Conservation (phyloP, 2,329 filamentous ascomycete genomes). For the Didymella arachidicola region DNA sequence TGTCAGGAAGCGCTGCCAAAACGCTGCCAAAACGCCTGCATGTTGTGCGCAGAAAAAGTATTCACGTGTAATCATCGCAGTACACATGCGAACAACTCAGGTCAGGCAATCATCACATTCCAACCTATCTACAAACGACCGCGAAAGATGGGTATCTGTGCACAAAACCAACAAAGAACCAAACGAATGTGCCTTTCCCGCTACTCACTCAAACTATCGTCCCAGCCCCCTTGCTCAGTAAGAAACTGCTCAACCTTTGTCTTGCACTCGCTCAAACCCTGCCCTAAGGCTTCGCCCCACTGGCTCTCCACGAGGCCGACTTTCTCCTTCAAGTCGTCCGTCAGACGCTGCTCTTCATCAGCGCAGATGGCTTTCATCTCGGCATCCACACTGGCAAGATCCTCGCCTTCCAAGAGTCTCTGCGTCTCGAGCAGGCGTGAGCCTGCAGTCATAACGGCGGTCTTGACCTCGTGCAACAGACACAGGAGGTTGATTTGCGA, state of each 20-base stretch:
- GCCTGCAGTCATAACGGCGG: constrained; percentile 74
- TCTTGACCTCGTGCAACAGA: constrained; percentile 87
- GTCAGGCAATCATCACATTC: not conserved
- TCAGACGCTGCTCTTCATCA: constrained; percentile 75
- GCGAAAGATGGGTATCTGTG: constrained; percentile 46
- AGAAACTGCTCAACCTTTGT: constrained; percentile 77
- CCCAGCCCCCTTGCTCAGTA: constrained; percentile 83
- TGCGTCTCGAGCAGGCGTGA: constrained; percentile 73
- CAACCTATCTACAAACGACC: constrained; percentile 2
- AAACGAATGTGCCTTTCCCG: constrained; percentile 21
- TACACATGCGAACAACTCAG: not conserved
- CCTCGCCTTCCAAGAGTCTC: constrained; percentile 54
- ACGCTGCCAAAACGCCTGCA: not conserved
- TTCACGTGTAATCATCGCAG: not conserved
- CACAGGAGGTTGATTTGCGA: constrained; percentile 90
- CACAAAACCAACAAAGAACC: constrained; percentile 33
- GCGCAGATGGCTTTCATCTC: constrained; percentile 66
- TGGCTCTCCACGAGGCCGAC: constrained; percentile 89
- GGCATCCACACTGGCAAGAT: constrained; percentile 50
- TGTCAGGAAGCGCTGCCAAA: not conserved
- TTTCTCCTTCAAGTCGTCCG: constrained; percentile 90
- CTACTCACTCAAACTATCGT: constrained; percentile 65
- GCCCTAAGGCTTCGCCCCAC: constrained; percentile 87
- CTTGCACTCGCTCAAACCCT: constrained; percentile 75
- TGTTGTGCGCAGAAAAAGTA: not conserved